phyloP scores from a whole-genome alignment of 805 yeast genomes.

The Candida qinlingensis region DNA sequence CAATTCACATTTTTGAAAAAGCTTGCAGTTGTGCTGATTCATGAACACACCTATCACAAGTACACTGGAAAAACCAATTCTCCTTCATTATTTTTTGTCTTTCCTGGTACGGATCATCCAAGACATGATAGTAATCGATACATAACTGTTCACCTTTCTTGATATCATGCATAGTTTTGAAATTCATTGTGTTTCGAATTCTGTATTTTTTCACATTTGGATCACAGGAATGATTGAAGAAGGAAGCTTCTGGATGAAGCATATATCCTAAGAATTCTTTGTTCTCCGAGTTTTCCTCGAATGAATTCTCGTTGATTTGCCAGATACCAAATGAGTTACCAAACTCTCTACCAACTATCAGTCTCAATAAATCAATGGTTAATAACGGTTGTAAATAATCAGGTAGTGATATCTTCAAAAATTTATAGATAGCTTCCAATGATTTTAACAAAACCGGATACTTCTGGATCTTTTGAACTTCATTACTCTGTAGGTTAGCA shows the following conservation, averaged over 20 bases:
- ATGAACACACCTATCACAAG: conserved; percentile 40
- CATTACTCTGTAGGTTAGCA: conserved; percentile 46
- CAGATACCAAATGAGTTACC: conserved; percentile 70
- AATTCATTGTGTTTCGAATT: conserved; percentile 33
- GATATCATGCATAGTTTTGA: conserved; percentile 38
- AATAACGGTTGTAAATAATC: conserved; percentile 30
- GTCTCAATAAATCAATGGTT: conserved; percentile 36
- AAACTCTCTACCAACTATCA: conserved; percentile 51
- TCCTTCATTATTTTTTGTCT: conserved; percentile 40
- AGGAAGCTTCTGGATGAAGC: conserved; percentile 58
- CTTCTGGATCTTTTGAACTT: conserved; percentile 36
- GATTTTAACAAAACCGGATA: conserved; percentile 46
- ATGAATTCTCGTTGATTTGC: conserved; percentile 34
- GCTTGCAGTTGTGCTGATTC: conserved; percentile 15
- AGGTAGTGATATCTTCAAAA: conserved; percentile 37
- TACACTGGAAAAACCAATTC: conserved; percentile 58
- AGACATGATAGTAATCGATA: conserved; percentile 55
- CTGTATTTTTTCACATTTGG: conserved; percentile 51
- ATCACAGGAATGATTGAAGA: conserved; percentile 60
- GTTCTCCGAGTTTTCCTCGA: conserved; percentile 34
- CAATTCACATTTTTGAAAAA: conserved; percentile 24
- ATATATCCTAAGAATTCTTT: conserved; percentile 55
- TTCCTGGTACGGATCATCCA: conserved; percentile 33
- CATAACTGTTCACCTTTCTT: conserved; percentile 44
- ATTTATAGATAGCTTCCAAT: conserved; percentile 43